Evolutionary conservation across 1,139 yeast species (phyloP), one percentile per base, ranked within the genome.

Genomic region (Diutina rugosa): DNA sequence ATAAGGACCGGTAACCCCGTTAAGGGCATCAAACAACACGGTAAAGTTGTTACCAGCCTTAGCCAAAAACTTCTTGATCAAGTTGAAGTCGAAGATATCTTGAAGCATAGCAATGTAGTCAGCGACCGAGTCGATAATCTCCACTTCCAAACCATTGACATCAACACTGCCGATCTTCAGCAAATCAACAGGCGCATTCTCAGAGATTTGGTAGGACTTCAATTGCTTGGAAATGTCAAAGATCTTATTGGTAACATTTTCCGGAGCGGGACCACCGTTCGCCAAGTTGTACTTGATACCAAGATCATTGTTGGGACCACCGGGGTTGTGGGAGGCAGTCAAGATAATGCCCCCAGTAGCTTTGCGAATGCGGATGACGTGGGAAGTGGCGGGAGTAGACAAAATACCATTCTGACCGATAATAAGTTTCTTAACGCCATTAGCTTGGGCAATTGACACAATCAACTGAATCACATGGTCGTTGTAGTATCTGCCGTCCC

Each of bases 251-350:
- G 99, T 93, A 60, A 93, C 95, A 21, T 87, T 75, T 70, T 93
- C 99, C 4, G 99, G 99, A n/a, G 99, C 99, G 48, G 99, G 99
- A 1, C 97, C 99, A 61, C 99, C 99, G 67, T 93, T 91, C 61
- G 89, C 82, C 71, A 95, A 77, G 71, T 93, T 93, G 77, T 93
- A 93, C 76, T 93, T 93, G 76, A 93, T 93, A 58, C 99, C 99
- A 70, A 91, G 81, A 68, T 93, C 99, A 61, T 89, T 84, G 46
- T 79, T 73, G 59, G 97, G 97, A 6, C 98, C 98, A 69, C 99
- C 99, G n/a, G 99, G 99, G 72, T 93, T 93, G 72, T 93, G 99
- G 45, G 96, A 87, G 4, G 99, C 99, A 26, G 99, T 93, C 66
- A 93, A 78, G 61, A 95, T 90, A 70, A 93, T 90, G 59, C 98